Evolutionary conservation across 441 rosid species (phyloP).

Genomic region (Melastoma candidum): DNA sequence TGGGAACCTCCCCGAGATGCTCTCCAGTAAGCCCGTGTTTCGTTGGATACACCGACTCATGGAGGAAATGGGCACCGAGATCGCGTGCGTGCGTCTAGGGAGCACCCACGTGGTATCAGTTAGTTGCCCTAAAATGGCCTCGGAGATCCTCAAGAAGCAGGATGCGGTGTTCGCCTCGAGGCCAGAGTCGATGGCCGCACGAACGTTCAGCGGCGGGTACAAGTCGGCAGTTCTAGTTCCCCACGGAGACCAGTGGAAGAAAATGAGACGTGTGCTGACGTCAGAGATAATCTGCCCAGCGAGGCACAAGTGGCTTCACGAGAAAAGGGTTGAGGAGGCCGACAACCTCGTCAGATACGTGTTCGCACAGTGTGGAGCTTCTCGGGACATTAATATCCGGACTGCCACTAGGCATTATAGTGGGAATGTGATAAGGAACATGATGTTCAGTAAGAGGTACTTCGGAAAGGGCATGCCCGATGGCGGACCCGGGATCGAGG

Average conservation of each 20-base stretch:
- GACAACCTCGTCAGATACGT: neutral
- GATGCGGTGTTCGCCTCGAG: slow-evolving; percentile 3
- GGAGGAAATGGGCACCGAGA: too few species aligned
- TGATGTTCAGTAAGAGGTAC: slow-evolving; percentile 7
- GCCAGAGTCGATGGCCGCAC: neutral
- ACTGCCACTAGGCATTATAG: neutral
- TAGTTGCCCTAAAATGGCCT: neutral
- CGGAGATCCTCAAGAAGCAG: slow-evolving; percentile 4
- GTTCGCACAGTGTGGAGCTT: neutral
- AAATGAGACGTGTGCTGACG: slow-evolving; percentile 2
- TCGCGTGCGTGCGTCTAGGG: slow-evolving; percentile 1
- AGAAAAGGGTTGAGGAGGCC: slow-evolving; percentile 3
- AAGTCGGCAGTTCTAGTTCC: slow-evolving; percentile 1
- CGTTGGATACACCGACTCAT: too few species aligned
- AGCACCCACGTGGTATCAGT: slow-evolving; percentile 3
- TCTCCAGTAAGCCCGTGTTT: too few species aligned
- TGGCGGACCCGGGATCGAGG: neutral
- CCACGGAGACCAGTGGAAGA: slow-evolving; percentile 7
- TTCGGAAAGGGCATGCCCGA: slow-evolving; percentile 5
- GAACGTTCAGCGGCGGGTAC: neutral
- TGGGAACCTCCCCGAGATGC: too few species aligned
- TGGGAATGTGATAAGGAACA: neutral
- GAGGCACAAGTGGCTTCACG: slow-evolving; percentile 1
- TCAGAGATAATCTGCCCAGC: slow-evolving; percentile 2
- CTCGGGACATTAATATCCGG: slow-evolving; percentile 1